Conservation (phyloP, 179 eudicot genomes). For the Corrigiola litoralis region DNA sequence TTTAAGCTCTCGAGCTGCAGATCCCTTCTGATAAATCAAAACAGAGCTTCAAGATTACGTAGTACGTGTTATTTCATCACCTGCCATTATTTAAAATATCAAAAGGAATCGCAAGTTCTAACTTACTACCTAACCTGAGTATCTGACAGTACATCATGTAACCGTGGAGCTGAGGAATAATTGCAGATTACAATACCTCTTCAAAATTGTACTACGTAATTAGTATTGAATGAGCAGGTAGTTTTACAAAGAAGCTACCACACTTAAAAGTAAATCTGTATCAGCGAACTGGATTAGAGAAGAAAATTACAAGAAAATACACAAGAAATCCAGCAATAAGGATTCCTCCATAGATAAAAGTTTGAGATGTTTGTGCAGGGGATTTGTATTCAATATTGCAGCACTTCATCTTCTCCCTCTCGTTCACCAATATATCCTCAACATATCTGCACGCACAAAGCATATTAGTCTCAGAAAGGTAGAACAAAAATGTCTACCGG, state of each 20-base stretch:
- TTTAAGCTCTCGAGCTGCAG: too few relatives aligned
- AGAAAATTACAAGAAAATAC: slow-evolving; percentile 85
- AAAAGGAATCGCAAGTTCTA: too few relatives aligned
- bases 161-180: too few relatives aligned
- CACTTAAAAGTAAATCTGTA: neutral
- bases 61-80: too few relatives aligned
- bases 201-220: slow-evolving; percentile 23
- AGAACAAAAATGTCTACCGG: neutral
- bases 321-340: slow-evolving; percentile 89
- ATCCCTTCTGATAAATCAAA: too few relatives aligned
- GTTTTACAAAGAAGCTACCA: neutral
- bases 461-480: neutral
- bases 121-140: too few relatives aligned
- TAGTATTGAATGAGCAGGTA: neutral
- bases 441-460: slow-evolving; percentile 56
- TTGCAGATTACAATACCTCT: neutral
- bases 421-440: slow-evolving; percentile 59
- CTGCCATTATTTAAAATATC: too few relatives aligned
- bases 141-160: too few relatives aligned
- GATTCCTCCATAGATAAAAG: slow-evolving; percentile 85
- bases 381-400: slow-evolving; percentile 67
- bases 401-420: slow-evolving; percentile 93
- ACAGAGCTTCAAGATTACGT: too few relatives aligned
- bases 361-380: slow-evolving; percentile 75
- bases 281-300: slow-evolving; percentile 83